Evolutionary conservation across 495 filamentous ascomycete species (phyloP).

Genomic region (Paragyromitra xinjiangensis): DNA sequence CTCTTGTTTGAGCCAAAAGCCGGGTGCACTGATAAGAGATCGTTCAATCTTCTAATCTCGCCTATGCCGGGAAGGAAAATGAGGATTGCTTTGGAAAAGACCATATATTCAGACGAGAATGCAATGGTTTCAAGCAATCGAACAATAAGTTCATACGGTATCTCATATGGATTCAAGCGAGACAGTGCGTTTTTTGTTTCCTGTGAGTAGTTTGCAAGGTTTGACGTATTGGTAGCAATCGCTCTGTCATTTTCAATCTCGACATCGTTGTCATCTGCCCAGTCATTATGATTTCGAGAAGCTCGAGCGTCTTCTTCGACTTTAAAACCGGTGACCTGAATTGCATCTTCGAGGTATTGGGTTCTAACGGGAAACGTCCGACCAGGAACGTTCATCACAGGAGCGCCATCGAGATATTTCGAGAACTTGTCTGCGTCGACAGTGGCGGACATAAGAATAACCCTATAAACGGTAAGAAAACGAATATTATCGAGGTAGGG

Average conservation of each 20-base stretch:
- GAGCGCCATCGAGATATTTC: conserved; percentile 81
- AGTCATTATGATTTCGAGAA: conserved; percentile 61
- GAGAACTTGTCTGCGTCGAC: conserved; percentile 92
- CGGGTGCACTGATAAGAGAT: conserved; percentile 76
- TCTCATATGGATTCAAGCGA: conserved; percentile 83
- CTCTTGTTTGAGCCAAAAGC: conserved; percentile 65
- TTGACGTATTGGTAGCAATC: conserved; percentile 57
- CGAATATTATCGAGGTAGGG: neutral
- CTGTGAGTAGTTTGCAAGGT: conserved; percentile 74
- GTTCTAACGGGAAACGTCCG: conserved; percentile 91
- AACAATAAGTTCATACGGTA: conserved; percentile 84
- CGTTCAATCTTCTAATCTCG: conserved; percentile 87
- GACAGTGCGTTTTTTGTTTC: conserved; percentile 76
- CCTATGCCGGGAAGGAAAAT: conserved; percentile 95
- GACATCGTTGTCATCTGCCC: conserved; percentile 67
- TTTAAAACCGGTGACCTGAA: conserved; percentile 79
- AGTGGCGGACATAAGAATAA: conserved; percentile 96
- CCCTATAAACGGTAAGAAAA: conserved; percentile 59
- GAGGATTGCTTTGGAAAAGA: conserved; percentile 87
- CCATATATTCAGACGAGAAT: conserved; percentile 67
- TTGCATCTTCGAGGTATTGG: conserved; percentile 88
- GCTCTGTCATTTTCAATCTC: conserved; percentile 60
- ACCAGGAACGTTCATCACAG: conserved; percentile 86
- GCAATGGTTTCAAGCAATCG: conserved; percentile 77
- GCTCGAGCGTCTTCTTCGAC: conserved; percentile 63